Evolutionary conservation across 306 rosid genomes (phyloP).

Genomic region (Dryas alaskensis): DNA sequence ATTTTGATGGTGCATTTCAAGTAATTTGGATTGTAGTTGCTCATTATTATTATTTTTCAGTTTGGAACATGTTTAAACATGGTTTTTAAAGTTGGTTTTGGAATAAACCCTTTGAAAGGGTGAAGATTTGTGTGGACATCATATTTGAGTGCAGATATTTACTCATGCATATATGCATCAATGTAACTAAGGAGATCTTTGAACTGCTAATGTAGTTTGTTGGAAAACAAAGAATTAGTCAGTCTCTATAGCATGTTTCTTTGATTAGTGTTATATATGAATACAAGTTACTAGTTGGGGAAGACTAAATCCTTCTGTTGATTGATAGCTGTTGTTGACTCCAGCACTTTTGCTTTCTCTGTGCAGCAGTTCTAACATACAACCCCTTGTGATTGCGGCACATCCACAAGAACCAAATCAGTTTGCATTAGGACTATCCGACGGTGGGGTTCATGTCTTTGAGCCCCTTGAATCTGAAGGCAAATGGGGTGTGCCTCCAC

Average conservation of each 20-base stretch:
- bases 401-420: conserved; percentile 94
- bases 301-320: background rate
- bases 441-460: conserved; percentile 88
- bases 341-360: background rate
- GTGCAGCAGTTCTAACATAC: conserved; percentile 57
- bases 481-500: conserved; percentile 89
- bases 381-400: conserved; percentile 84
- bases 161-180: too few relatives aligned
- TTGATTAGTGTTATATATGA: too few relatives aligned
- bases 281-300: background rate
- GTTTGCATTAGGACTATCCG: conserved; percentile 86
- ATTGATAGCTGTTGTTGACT: conserved; percentile 8
- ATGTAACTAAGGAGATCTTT: too few relatives aligned
- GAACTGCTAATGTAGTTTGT: too few relatives aligned
- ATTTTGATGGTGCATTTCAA: background rate
- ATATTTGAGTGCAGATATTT: too few relatives aligned
- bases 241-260: background rate
- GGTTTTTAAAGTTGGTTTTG: background rate
- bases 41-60: background rate
- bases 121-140: too few relatives aligned
- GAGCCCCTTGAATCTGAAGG: conserved; percentile 94
- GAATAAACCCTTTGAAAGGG: background rate
- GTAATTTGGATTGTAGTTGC: background rate
- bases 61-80: background rate
- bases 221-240: too few relatives aligned